Percentiles rank a stretch among this genome's conserved stretches.
These are phyloP conservation scores for Aspergillus oerlinghausenensis DNA, from an alignment of 2,329 filamentous ascomycete genomes.

Conservation along the genomic window DNA sequence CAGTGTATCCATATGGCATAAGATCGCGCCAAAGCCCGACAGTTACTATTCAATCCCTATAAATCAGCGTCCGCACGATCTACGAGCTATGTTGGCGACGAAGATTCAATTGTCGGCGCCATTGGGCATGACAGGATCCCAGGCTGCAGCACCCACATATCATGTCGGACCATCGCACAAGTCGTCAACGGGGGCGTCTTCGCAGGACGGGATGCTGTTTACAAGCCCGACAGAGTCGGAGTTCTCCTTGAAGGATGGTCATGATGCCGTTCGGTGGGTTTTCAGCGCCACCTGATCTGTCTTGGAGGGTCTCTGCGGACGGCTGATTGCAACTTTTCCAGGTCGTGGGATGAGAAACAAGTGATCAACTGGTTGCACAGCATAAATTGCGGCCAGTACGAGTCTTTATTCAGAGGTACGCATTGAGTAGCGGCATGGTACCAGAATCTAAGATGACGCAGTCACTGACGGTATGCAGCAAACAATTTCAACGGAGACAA, in stretches of 20 bases:
- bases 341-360: constrained; percentile 79
- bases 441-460: background rate
- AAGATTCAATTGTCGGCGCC: constrained; percentile 36
- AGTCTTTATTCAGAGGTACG: constrained; percentile 72
- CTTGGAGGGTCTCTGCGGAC: background rate
- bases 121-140: constrained; percentile 29
- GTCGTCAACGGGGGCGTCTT: constrained; percentile 23
- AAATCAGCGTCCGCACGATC: background rate
- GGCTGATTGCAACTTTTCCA: constrained; percentile 29
- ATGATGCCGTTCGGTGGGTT: constrained; percentile 66
- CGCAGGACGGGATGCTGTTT: constrained; percentile 46
- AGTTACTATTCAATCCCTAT: background rate
- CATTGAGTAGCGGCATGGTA: background rate
- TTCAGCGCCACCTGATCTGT: background rate
- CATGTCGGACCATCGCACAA: constrained; percentile 26
- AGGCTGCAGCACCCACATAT: constrained; percentile 32
- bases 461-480: constrained; percentile 40
- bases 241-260: constrained; percentile 69
- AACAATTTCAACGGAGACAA: constrained; percentile 99
- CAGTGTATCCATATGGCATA: background rate
- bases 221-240: constrained; percentile 87
- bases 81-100: constrained; percentile 37
- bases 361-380: constrained; percentile 87
- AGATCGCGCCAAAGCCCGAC: background rate
- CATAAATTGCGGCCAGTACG: constrained; percentile 92